Base-by-base conservation (phyloP, 768 basidiomycete species). In the Suillus placidus region DNA sequence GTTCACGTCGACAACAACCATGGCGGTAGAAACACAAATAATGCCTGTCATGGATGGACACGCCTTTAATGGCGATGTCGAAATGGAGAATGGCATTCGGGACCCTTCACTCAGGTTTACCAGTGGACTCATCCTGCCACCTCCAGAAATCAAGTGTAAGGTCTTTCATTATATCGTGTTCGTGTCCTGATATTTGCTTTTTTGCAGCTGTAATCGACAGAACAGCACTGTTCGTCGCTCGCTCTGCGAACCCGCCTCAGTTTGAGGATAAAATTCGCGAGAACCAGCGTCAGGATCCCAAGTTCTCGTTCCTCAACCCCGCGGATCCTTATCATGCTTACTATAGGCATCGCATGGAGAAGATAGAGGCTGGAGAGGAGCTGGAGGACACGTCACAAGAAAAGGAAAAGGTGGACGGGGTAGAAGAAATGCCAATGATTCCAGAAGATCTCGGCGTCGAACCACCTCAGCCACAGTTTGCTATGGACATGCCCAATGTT, bases 251-350 rank as follows among this genome's bases (percentile, higher is more conserved):
- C 72, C 95, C 96, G 8, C 87, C 89, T 12, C 88, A 91, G 71
- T 95, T 99, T 74, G 97, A 99, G 81, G 94, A 95, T 76, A 96
- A 97, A 81, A 95, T 99, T 78, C 89, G 95, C 71, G 95, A 98
- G 80, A 92, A 93, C 72, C 96, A 96, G 79, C 93, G 95, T 80
- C 86, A 89, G 69, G 97, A 99, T 83, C 94, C 95, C 64, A 97
- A 97, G 81, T 99, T 99, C 84, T 95, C 97, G 65, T 99, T 99
- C 84, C 87, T 99, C 78, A 97, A 97, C 82, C 90, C 94, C 67
- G 87, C 88, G 58, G 97, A 99, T 84, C 94, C 97, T 69, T 99
- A 97, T 82, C 94, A 99, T 89, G 93, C 93, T 67, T 99, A 99
- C 81, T 99, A 99, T 76, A 89, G 93, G 74, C 88, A 96, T 82